Conservation (phyloP, 495 filamentous ascomycete genomes). For the Collariella sp. region DNA sequence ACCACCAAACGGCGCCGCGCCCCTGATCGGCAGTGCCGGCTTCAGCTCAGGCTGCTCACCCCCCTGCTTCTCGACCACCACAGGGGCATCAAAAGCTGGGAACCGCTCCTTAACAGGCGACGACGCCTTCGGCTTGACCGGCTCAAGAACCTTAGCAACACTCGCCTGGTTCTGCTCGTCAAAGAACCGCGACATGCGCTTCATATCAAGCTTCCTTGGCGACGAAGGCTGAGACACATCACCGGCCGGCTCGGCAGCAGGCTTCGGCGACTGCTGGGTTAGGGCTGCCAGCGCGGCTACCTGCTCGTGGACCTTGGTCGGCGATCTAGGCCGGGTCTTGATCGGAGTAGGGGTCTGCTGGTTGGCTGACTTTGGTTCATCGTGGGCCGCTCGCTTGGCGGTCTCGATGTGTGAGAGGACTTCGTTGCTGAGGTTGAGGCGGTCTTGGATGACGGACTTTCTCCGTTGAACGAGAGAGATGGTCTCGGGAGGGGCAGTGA, state of each 20-base stretch:
- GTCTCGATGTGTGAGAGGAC: slow-evolving; percentile 29
- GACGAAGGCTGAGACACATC: slow-evolving; percentile 36
- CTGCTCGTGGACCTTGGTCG: slow-evolving; percentile 38
- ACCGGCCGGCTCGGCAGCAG: slow-evolving; percentile 13
- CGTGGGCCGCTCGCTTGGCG: slow-evolving; percentile 19
- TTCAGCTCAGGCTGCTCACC: slow-evolving; percentile 24
- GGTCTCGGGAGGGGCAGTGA: neutral
- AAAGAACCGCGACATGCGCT: slow-evolving; percentile 45
- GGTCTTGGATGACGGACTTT: slow-evolving; percentile 13
- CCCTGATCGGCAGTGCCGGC: slow-evolving; percentile 36
- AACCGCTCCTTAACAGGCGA: slow-evolving; percentile 19
- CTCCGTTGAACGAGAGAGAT: neutral
- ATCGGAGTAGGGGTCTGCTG: slow-evolving; percentile 25
- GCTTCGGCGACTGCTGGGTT: slow-evolving; percentile 29
- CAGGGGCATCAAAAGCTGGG: slow-evolving; percentile 4
- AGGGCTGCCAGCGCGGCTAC: slow-evolving; percentile 33
- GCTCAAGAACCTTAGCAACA: slow-evolving; percentile 22
- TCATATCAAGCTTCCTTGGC: slow-evolving; percentile 47
- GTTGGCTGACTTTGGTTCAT: slow-evolving; percentile 22
- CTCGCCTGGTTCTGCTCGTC: slow-evolving; percentile 25
- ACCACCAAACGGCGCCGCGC: slow-evolving; percentile 11
- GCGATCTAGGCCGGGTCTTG: slow-evolving; percentile 25
- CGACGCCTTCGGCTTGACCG: slow-evolving; percentile 19
- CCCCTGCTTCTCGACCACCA: slow-evolving; percentile 9
- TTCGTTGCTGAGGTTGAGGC: slow-evolving; percentile 15